These are phyloP conservation scores for Thermomucor indicae-seudaticae DNA, from an alignment of 371 early-diverging fungal species.

Conservation along the genomic window DNA sequence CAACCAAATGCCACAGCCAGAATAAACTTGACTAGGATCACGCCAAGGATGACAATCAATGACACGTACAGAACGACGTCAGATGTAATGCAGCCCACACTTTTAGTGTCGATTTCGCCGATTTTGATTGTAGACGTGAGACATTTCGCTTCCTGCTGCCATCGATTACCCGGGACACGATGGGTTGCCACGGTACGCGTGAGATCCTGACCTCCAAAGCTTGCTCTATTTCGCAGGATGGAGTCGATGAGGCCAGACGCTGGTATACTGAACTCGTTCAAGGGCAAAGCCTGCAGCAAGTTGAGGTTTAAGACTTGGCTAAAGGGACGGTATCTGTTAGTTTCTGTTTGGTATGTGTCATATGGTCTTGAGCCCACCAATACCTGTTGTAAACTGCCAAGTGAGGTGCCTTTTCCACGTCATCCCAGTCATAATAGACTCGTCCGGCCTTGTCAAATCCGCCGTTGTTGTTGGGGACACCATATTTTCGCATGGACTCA, in stretches of 20 bases:
- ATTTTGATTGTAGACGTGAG: slow-evolving; percentile 64
- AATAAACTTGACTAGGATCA: slow-evolving; percentile 62
- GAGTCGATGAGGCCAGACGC: slow-evolving; percentile 26
- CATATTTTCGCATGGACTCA: slow-evolving; percentile 24
- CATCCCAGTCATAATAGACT: slow-evolving; percentile 73
- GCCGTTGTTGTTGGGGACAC: slow-evolving; percentile 34
- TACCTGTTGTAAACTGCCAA: slow-evolving; percentile 76
- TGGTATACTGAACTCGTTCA: slow-evolving; percentile 23
- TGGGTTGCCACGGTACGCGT: slow-evolving; percentile 28
- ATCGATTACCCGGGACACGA: slow-evolving; percentile 4
- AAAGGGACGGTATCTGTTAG: neutral
- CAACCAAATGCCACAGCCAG: slow-evolving; percentile 78
- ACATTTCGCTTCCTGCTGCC: slow-evolving; percentile 53
- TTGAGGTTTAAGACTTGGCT: slow-evolving; percentile 46
- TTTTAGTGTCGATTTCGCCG: slow-evolving; percentile 72
- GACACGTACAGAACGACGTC: slow-evolving; percentile 56
- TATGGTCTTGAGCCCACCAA: slow-evolving; percentile 7
- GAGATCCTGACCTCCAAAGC: slow-evolving; percentile 38
- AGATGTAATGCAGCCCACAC: slow-evolving; percentile 68
- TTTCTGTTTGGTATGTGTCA: neutral
- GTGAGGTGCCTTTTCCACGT: slow-evolving; percentile 47
- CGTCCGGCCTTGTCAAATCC: slow-evolving; percentile 50
- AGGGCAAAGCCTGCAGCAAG: slow-evolving; percentile 31
- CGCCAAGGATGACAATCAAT: slow-evolving; percentile 52
- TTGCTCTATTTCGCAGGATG: slow-evolving; percentile 11